Conservation (phyloP, 257 asterid species). For the Anisodus tanguticus region DNA sequence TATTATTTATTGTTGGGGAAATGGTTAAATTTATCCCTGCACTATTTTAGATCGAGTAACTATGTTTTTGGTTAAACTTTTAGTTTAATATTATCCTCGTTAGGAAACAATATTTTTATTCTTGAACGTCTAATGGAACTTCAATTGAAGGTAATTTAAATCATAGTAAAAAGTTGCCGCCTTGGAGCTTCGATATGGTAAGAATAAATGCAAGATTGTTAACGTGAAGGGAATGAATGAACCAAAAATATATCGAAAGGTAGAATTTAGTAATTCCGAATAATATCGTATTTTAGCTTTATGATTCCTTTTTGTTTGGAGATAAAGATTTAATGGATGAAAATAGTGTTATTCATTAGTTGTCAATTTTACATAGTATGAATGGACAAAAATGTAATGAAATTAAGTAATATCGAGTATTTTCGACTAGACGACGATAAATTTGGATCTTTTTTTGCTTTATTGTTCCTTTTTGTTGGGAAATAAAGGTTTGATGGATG, state of each 20-base stretch:
- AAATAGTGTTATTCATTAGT: background rate
- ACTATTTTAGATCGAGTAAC: background rate
- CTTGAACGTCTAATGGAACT: no score
- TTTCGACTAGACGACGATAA: background rate
- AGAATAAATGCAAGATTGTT: background rate
- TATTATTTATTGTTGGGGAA: background rate
- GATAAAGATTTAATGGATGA: conserved; percentile 22
- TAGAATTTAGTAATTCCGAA: background rate
- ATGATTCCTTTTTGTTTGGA: background rate
- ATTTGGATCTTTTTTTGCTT: background rate
- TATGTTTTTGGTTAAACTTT: no score
- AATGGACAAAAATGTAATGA: background rate
- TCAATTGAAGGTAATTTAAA: no score
- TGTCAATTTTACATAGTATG: background rate
- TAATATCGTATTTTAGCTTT: background rate
- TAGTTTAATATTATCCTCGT: background rate
- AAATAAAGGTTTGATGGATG: background rate
- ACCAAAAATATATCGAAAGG: background rate
- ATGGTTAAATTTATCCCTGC: background rate
- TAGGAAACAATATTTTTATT: background rate
- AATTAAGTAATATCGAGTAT: background rate
- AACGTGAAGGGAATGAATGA: background rate
- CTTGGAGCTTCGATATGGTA: background rate
- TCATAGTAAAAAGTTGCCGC: no score
- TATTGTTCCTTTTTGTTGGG: background rate